These are phyloP conservation scores for Penicillium longicatenatum DNA, from an alignment of 495 filamentous ascomycete genomes.

Conservation along the genomic window DNA sequence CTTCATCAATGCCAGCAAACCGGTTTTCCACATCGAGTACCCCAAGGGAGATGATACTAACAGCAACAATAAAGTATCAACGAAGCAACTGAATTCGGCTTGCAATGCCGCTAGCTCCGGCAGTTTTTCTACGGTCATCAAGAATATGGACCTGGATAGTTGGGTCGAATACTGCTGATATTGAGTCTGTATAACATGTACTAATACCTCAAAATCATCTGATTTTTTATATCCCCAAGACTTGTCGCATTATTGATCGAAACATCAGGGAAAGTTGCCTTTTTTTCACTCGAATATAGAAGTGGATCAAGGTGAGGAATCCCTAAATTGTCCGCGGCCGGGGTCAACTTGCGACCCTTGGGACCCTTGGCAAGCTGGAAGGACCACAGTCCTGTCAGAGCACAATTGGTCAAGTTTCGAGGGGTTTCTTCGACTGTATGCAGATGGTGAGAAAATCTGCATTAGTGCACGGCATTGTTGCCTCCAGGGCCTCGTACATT, in stretches of 20 bases:
- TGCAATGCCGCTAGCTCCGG: slow-evolving; percentile 40
- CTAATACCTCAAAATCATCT: neutral
- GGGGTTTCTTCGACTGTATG: neutral
- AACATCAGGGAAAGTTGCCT: neutral
- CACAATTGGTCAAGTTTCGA: slow-evolving; percentile 22
- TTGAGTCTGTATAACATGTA: slow-evolving; percentile 1
- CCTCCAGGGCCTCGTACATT: neutral
- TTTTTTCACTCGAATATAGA: neutral
- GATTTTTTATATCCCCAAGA: neutral
- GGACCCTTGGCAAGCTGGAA: neutral
- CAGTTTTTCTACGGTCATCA: slow-evolving; percentile 65
- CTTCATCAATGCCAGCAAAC: slow-evolving; percentile 62
- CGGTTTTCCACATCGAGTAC: slow-evolving; percentile 78
- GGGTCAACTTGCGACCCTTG: neutral
- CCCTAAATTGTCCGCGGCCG: neutral
- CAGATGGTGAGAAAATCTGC: neutral
- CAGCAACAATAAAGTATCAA: slow-evolving; percentile 36
- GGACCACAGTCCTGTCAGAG: neutral
- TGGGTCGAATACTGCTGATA: slow-evolving; percentile 56
- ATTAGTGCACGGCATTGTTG: neutral
- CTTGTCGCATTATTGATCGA: neutral
- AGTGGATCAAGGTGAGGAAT: neutral
- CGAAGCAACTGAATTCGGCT: slow-evolving; percentile 27
- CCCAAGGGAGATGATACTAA: slow-evolving; percentile 46
- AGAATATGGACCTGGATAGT: slow-evolving; percentile 61